These are phyloP conservation scores for Capronia coronata DNA, from an alignment of 2,329 filamentous ascomycete species.

Conservation along the genomic window DNA sequence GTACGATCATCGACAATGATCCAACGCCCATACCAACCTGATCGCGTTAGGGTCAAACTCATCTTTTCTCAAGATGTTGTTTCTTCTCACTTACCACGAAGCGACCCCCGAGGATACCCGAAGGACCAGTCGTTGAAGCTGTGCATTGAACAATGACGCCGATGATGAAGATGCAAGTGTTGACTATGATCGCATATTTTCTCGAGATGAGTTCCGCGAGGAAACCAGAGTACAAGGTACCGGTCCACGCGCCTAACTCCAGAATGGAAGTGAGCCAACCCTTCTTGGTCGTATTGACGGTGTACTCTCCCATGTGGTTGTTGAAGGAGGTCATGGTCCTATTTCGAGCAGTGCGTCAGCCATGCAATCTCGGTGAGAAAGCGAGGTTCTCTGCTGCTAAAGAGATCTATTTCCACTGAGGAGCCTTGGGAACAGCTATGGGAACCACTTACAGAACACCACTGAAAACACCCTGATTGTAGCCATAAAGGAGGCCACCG, in stretches of 20 bases:
- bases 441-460: slow-evolving; percentile 54
- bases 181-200: slow-evolving; percentile 33
- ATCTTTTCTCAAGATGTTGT: no score
- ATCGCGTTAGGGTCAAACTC: not conserved
- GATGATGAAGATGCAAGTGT: slow-evolving; percentile 34
- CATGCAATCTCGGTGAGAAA: not conserved
- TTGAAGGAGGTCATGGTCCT: slow-evolving; percentile 30
- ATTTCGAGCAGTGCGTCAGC: not conserved
- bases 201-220: slow-evolving; percentile 35
- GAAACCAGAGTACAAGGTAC: slow-evolving; percentile 35
- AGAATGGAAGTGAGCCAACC: slow-evolving; percentile 38
- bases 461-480: slow-evolving; percentile 72
- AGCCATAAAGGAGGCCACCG: slow-evolving; percentile 56
- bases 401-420: no score
- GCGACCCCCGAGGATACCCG: slow-evolving; percentile 36
- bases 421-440: no score
- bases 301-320: slow-evolving; percentile 22
- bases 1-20: slow-evolving; percentile 38
- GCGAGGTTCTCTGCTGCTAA: slow-evolving; percentile 34
- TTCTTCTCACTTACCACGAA: slow-evolving; percentile 31
- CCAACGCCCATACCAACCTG: slow-evolving; percentile 37
- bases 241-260: slow-evolving; percentile 37
- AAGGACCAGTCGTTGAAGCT: slow-evolving; percentile 31
- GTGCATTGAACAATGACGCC: slow-evolving; percentile 45
- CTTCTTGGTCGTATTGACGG: slow-evolving; percentile 30